Conservation (phyloP, 257 asterid genomes). For the Coffea canephora region DNA sequence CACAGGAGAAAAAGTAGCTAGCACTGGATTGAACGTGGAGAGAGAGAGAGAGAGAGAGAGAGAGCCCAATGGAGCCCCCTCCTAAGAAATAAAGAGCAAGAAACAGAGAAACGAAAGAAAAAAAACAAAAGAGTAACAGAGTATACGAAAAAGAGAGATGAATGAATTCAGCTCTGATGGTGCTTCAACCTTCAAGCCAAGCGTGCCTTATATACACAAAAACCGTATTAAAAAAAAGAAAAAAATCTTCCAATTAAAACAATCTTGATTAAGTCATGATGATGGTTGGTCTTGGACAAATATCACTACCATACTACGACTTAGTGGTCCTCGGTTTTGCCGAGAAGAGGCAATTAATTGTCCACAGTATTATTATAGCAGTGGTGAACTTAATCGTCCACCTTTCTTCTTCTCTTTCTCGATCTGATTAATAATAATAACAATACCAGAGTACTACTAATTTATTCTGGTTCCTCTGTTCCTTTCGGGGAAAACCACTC, state of each 20-base stretch:
- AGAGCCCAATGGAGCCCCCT: background rate
- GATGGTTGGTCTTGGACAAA: conserved; percentile 15
- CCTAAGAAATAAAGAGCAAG: background rate
- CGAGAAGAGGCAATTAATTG: background rate
- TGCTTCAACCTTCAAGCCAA: conserved; percentile 4
- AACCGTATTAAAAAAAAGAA: background rate
- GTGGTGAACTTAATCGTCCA: too few relatives aligned
- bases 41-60: background rate
- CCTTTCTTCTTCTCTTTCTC: too few relatives aligned
- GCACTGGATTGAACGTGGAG: background rate
- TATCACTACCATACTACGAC: too few relatives aligned
- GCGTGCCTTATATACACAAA: conserved; percentile 18
- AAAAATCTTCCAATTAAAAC: background rate
- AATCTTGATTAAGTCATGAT: background rate
- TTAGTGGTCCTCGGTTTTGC: conserved; percentile 8
- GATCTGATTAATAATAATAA: too few relatives aligned
- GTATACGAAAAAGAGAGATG: conserved; percentile 12
- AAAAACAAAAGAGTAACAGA: background rate
- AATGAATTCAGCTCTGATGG: conserved; percentile 29
- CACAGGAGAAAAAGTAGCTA: too few relatives aligned
- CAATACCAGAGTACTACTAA: too few relatives aligned
- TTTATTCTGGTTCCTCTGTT: background rate
- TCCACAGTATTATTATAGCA: too few relatives aligned
- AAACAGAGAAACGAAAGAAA: background rate
- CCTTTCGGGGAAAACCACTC: conserved; percentile 13